Evolutionary conservation across 805 yeast species (phyloP), one percentile per base, ranked within the genome.

Genomic region (Schwanniomyces occidentalis): DNA sequence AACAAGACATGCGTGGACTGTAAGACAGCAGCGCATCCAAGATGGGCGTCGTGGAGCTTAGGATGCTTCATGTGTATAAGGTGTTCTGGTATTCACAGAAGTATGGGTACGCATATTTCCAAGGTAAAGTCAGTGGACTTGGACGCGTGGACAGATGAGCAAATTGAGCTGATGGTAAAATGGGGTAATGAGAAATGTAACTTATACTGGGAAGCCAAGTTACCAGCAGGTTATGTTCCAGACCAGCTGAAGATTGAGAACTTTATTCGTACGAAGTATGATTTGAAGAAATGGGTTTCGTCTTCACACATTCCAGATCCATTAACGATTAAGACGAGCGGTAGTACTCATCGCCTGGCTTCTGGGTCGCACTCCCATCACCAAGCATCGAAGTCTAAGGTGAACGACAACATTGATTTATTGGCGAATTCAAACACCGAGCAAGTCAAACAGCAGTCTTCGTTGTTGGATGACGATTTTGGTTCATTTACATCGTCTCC

Each of bases 41-140:
- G 98, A 35, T 91, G 99, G 99, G 96, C 98, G 8, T 82, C 95
- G 13, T 91, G 97, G 96, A 89, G 84, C 49, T 61, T 91, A 35
- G 99, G 99, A 16, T 79, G 93, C 37, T 90, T 93, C 52, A 76
- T 91, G 26, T 91, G 99, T 61, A 91, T 91, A 45, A 74, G 93
- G 50, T 91, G 99, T 61, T 90, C 97, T 1, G 99, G 99, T 2
- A 85, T 91, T 43, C 99, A 91, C 58, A 73, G 98, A 54, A 78
- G 91, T 33, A 80, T 91, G 82, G 98, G 99, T 1, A 90, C 97
- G 0, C 99, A 91, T 62, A 88, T 91, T 30, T 82, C 95, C 18
- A 75, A 87, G 53, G 98, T 93, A 32, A 87, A 93, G 55, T 84
- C 95, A 5, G 95, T 91, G 24, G 98, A 93, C 63, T 71, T 91